phyloP scores from a whole-genome alignment of 805 yeast species.

The Lipomyces spencermartinsiae region DNA sequence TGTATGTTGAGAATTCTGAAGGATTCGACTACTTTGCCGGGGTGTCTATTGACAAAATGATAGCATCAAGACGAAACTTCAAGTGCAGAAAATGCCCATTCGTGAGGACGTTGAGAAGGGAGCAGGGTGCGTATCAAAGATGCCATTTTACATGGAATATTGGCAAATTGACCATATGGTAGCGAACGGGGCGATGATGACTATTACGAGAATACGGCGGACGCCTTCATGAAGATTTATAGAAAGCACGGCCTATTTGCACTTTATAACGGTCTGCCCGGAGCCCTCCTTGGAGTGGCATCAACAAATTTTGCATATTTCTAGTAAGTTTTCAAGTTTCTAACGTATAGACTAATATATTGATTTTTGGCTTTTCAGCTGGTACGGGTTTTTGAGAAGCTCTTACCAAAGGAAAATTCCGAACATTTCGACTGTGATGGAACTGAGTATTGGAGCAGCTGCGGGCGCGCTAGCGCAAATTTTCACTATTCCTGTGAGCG shows the following conservation, averaged over 20 bases:
- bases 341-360: neutral
- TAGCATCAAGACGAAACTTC: conserved; percentile 29
- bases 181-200: conserved; percentile 26
- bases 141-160: neutral
- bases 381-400: conserved; percentile 77
- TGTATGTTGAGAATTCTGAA: conserved; percentile 44
- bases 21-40: neutral
- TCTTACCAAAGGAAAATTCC: conserved; percentile 55
- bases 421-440: conserved; percentile 63
- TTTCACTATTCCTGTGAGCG: conserved; percentile 81
- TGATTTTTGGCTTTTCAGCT: conserved; percentile 43
- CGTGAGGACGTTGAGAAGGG: conserved; percentile 25
- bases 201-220: conserved; percentile 62
- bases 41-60: neutral
- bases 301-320: conserved; percentile 82
- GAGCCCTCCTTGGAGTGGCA: conserved; percentile 72
- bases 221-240: conserved; percentile 66
- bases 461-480: conserved; percentile 85
- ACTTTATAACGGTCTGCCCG: conserved; percentile 72
- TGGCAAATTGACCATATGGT: neutral
- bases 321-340: conserved; percentile 47
- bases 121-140: neutral
- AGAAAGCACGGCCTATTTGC: conserved; percentile 65
- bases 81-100: conserved; percentile 30
- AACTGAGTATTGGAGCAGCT: conserved; percentile 73